Base-by-base conservation (phyloP, 441 rosid species). In the Arabidopsis lyrata region DNA sequence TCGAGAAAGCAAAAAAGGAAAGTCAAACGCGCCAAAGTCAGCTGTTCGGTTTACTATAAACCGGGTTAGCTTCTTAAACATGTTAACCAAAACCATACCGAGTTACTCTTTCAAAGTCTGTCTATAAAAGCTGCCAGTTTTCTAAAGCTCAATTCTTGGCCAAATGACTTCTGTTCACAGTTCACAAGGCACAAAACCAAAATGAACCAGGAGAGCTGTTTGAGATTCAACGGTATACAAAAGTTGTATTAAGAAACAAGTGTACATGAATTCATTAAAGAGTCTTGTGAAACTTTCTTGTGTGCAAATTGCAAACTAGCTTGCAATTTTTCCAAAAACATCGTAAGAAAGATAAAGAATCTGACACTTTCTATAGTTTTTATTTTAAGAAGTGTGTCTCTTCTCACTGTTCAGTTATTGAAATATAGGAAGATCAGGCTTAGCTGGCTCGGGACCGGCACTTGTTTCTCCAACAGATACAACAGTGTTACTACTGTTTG, bases 351-450 rank as follows among this genome's bases (percentile, higher is more conserved):
- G 14, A 13, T 24, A 64, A 64, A 53, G 35, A 75, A 62, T 68
- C 73, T 10, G 58, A 71, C 67, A 58, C 29, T 71, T 77, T 71
- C 57, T 48, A 1, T 42, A 53, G 65, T 20, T 69, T 63, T 69
- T 62, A 45, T 69, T 69, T 38, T 60, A 69, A 36, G 59, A 54
- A 8, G 49, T 34, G 24, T 54, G 31, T 29, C 4, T 29, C 58
- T 63, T 69, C 20, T 29, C 54, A 63, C 61, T 47, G 2, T 12
- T 41, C 36, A 45, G 58, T 70, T 77, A 83, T 38, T 66, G 86
- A 69, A 77, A 87, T 80, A 93, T 67, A 27, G 97, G 98, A 77
- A 93, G 94, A 75, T 93, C 93, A 39, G 77, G 89, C 77, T 74
- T 87, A 29, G 80, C 66, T 76, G 79, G 86, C 62, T 80, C 81